Evolutionary conservation across 2,329 filamentous ascomycete genomes (phyloP).

Genomic region (Epichloe gansuensis): DNA sequence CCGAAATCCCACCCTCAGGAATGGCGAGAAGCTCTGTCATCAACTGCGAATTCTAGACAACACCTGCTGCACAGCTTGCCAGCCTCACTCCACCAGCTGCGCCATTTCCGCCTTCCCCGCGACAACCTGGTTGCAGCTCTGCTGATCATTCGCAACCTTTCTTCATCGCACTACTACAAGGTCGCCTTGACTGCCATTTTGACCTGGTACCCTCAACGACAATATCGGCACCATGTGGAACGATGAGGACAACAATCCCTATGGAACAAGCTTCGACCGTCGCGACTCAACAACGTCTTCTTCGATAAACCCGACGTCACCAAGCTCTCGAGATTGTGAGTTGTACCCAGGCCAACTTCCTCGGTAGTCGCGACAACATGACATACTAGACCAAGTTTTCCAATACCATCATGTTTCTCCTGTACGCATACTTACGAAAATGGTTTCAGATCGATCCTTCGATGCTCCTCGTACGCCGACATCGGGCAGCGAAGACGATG

Average conservation of each 20-base stretch:
- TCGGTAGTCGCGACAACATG: not conserved
- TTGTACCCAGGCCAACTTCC: conserved; percentile 9
- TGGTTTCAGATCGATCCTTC: conserved; percentile 27
- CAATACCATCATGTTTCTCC: not conserved
- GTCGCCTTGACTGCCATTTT: not conserved
- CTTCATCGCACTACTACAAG: not conserved
- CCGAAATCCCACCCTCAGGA: conserved; percentile 1
- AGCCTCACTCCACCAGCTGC: conserved; percentile 2
- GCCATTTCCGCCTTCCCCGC: conserved; percentile 4
- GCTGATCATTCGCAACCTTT: not conserved
- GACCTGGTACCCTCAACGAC: not conserved
- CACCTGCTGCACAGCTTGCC: not conserved
- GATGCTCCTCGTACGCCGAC: conserved; percentile 61
- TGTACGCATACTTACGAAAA: not conserved
- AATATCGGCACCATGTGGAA: conserved; percentile 65
- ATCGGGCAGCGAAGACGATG: conserved; percentile 55
- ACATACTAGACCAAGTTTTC: not conserved
- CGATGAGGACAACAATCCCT: conserved; percentile 96
- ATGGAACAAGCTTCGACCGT: conserved; percentile 80
- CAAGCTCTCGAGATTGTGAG: conserved; percentile 45
- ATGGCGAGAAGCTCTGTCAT: conserved; percentile 13
- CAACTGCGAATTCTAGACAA: conserved; percentile 8
- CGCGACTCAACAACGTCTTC: conserved; percentile 68
- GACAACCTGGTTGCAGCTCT: not conserved
- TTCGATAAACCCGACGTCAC: conserved; percentile 51